A percentile compares a stretch with the other conserved stretches of the same genome.
Conservation (phyloP, 2,329 filamentous ascomycete species). For the Colletotrichum gloeosporioides region DNA sequence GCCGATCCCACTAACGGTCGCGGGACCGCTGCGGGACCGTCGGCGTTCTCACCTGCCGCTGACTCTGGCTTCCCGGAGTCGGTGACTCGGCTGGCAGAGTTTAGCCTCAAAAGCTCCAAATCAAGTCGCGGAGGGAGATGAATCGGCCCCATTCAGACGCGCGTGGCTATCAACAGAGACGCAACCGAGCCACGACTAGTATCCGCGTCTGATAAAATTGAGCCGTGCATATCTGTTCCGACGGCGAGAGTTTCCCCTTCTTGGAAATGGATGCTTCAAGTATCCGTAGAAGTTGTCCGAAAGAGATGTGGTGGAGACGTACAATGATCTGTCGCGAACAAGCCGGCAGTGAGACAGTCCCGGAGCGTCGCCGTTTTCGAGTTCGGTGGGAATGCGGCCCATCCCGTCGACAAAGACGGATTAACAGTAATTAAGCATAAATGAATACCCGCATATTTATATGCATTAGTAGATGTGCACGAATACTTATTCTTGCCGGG, state of each 20-base stretch:
- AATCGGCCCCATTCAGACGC: background rate
- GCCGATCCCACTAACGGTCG: background rate
- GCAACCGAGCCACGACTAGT: background rate
- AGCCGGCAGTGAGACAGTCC: background rate
- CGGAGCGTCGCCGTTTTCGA: background rate
- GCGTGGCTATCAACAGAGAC: background rate
- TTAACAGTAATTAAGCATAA: background rate
- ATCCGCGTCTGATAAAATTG: background rate
- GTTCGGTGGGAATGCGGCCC: background rate
- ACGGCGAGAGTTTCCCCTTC: background rate
- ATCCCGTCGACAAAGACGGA: background rate
- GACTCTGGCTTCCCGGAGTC: background rate
- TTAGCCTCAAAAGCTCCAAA: background rate
- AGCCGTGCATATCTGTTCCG: background rate
- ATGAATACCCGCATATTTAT: background rate
- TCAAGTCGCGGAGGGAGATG: background rate
- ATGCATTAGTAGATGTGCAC: background rate
- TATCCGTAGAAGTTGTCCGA: background rate
- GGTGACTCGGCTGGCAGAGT: background rate
- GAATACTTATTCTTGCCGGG: fast-evolving
- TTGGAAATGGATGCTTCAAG: background rate
- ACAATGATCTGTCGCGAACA: background rate
- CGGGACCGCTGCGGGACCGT: background rate
- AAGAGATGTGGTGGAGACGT: background rate
- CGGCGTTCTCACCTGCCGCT: background rate